Percentiles rank a stretch among this genome's conserved stretches.
Conservation (phyloP, 83 land plant species). For the Picea abies region DNA sequence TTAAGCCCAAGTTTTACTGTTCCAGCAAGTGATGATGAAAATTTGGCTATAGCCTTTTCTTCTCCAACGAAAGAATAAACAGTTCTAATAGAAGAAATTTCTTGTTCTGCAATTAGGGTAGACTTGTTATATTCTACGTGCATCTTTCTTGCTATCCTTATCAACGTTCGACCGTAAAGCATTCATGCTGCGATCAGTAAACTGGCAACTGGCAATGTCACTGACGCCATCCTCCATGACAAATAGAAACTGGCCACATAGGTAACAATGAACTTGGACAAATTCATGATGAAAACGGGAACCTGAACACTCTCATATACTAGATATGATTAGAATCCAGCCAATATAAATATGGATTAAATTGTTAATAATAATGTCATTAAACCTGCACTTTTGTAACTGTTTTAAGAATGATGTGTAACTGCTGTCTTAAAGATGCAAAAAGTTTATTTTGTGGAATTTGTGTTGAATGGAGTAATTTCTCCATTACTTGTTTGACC, state of each 20-base stretch:
- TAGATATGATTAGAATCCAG: no score
- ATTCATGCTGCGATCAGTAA: conserved; percentile 55
- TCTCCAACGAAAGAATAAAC: conserved; percentile 46
- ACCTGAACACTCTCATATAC: conserved; percentile 7
- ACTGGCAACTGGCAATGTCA: conserved; percentile 42
- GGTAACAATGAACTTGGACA: conserved; percentile 17
- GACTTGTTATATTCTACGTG: conserved; percentile 29
- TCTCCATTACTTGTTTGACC: no score
- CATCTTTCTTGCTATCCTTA: conserved; percentile 19
- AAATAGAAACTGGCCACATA: conserved; percentile 32
- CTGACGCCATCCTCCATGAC: conserved; percentile 53
- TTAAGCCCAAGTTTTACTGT: no score
- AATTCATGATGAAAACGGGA: conserved; percentile 27
- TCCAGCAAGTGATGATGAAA: conserved; percentile 19
- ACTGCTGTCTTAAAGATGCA: no score
- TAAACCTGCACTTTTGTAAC: no score
- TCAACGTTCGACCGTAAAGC: conserved; percentile 26
- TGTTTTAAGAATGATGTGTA: no score
- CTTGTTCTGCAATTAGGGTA: conserved; percentile 35
- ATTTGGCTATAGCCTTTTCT: conserved; percentile 20
- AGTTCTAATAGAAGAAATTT: conserved; percentile 39
- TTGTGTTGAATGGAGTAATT: no score
- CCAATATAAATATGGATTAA: no score
- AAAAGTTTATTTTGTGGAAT: no score
- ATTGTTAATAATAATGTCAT: no score